These are phyloP conservation scores for Penicillium thymicola DNA, from an alignment of 2,329 filamentous ascomycete species.

Conservation along the genomic window DNA sequence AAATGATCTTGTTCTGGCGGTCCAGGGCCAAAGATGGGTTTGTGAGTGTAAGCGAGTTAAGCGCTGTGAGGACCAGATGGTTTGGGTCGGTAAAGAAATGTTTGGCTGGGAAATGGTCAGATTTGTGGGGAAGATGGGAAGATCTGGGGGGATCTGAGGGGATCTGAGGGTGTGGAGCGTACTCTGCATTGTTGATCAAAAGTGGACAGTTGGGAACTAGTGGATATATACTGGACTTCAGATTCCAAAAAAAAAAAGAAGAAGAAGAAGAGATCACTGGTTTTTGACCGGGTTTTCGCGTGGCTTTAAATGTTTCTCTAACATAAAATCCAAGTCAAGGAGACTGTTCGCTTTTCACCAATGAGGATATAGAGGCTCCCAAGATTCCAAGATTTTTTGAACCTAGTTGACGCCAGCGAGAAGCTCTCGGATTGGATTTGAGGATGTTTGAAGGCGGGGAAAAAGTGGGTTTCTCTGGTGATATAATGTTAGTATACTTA, in stretches of 20 bases:
- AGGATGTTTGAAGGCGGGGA: slow-evolving; percentile 23
- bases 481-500: slow-evolving; percentile 9
- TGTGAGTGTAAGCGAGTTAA: slow-evolving; percentile 72
- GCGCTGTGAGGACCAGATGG: slow-evolving; percentile 71
- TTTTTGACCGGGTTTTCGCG: background rate
- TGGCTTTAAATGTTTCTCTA: background rate
- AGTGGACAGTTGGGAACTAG: background rate
- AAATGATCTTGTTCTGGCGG: slow-evolving; percentile 75
- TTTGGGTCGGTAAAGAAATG: slow-evolving; percentile 87
- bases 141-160: background rate
- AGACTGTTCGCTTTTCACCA: background rate
- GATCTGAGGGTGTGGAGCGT: slow-evolving; percentile 16
- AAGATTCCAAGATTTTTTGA: background rate
- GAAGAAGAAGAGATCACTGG: no score
- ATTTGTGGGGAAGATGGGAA: background rate
- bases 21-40: slow-evolving; percentile 84
- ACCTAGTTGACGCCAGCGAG: background rate
- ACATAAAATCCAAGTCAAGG: background rate
- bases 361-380: background rate
- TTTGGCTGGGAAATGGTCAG: slow-evolving; percentile 49
- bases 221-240: background rate
- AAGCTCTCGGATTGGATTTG: slow-evolving; percentile 15
- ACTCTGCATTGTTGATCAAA: slow-evolving; percentile 37
- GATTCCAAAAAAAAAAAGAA: background rate
- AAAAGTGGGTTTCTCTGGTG: slow-evolving; percentile 25